Conservation (phyloP, 768 basidiomycete species). For the Lactifluus volemus region DNA sequence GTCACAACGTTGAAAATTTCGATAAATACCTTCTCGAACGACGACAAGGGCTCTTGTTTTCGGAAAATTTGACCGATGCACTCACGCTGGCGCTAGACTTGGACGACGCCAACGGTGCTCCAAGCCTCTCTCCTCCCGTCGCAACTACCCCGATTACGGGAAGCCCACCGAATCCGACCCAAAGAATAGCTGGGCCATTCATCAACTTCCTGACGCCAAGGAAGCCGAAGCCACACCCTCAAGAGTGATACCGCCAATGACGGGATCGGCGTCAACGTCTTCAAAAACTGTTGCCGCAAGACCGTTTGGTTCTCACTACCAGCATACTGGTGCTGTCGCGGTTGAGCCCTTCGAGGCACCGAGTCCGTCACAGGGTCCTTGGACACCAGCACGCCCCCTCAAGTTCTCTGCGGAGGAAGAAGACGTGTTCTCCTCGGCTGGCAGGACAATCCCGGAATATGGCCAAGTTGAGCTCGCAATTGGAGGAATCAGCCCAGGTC, state of each 20-base stretch:
- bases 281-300: conserved; percentile 49
- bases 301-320: conserved; percentile 82
- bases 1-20: conserved; percentile 64
- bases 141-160: conserved; percentile 27
- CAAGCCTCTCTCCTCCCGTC: conserved; percentile 20
- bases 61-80: conserved; percentile 88
- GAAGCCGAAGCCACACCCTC: conserved; percentile 44
- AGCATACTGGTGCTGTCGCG: conserved; percentile 58
- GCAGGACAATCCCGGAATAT: conserved; percentile 29
- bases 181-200: conserved; percentile 49
- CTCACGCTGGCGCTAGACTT: conserved; percentile 65
- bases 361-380: conserved; percentile 48
- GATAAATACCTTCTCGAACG: conserved; percentile 80
- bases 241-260: conserved; percentile 23
- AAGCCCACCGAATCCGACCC: conserved; percentile 39
- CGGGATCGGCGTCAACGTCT: conserved; percentile 36
- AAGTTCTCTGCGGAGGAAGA: conserved; percentile 57
- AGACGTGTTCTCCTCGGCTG: conserved; percentile 56
- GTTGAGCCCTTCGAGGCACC: conserved; percentile 66
- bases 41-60: conserved; percentile 81
- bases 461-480: conserved; percentile 21
- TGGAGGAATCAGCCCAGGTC: conserved; percentile 24
- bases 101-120: conserved; percentile 29
- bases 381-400: conserved; percentile 48
- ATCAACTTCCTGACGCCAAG: conserved; percentile 76